Conservation (phyloP, 352 stramenopile species). For the Aphanomyces euteiches region DNA sequence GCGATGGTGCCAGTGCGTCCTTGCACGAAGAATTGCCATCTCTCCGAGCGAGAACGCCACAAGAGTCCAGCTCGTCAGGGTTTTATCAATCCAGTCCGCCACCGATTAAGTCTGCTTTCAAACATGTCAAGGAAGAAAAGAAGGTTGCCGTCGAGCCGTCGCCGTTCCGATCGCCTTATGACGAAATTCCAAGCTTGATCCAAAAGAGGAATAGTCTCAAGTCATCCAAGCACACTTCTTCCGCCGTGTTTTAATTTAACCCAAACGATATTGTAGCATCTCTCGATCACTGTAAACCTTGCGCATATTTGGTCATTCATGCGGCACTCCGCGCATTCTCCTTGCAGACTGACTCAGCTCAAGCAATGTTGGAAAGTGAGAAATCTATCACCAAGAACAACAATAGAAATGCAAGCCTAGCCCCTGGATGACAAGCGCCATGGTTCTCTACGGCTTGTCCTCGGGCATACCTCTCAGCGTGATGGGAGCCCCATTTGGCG, state of each 20-base stretch:
- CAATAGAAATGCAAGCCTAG: too few relatives aligned
- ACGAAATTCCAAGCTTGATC: conserved; percentile 47
- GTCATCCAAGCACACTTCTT: conserved; percentile 19
- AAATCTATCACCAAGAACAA: too few relatives aligned
- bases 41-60: conserved; percentile 23
- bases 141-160: conserved; percentile 39
- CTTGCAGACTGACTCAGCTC: too few relatives aligned
- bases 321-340: too few relatives aligned
- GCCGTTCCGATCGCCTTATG: conserved; percentile 68
- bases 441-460: too few relatives aligned
- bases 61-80: conserved; percentile 29
- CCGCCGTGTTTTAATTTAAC: conserved; percentile 32
- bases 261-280: too few relatives aligned
- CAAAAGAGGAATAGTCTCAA: conserved; percentile 45
- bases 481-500: too few relatives aligned
- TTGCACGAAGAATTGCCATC: conserved; percentile 18
- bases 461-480: too few relatives aligned
- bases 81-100: conserved; percentile 59
- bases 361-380: too few relatives aligned
- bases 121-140: conserved; percentile 64
- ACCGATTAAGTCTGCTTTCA: conserved; percentile 65
- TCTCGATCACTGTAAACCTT: too few relatives aligned
- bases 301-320: too few relatives aligned
- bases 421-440: too few relatives aligned
- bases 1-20: conserved; percentile 38